Percentiles rank a stretch among this genome's conserved stretches.
Evolutionary conservation across 1,284 basidiomycete species (phyloP).

Genomic region (Rhizoctonia solani): DNA sequence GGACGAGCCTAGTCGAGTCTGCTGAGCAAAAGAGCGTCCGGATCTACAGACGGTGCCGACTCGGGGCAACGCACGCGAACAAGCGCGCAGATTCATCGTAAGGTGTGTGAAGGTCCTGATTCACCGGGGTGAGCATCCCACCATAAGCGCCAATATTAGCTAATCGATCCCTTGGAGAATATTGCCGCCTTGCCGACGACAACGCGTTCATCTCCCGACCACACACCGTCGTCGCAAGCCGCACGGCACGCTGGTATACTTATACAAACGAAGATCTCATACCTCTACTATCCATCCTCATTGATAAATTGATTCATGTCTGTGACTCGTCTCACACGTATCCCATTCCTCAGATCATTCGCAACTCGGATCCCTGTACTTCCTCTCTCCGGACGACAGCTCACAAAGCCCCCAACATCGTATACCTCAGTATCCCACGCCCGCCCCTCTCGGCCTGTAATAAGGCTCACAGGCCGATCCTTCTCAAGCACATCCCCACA

Average conservation of each 20-base stretch:
- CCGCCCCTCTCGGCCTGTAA: conserved; percentile 1
- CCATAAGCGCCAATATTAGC: conserved; percentile 20
- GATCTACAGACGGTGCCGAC: conserved; percentile 6
- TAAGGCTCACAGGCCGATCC: conserved; percentile 21
- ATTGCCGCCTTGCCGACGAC: conserved; percentile 21
- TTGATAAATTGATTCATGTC: neutral
- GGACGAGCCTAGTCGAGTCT: conserved; percentile 6
- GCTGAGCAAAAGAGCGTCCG: neutral
- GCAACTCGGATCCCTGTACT: conserved; percentile 48
- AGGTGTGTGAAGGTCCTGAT: conserved; percentile 14
- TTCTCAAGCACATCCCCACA: conserved; percentile 26
- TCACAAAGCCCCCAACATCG: conserved; percentile 21
- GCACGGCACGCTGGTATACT: conserved; percentile 26
- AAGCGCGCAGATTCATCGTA: conserved; percentile 28
- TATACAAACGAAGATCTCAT: conserved; percentile 1
- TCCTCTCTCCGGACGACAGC: conserved; percentile 44
- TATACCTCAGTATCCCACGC: conserved; percentile 6
- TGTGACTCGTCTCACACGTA: conserved; percentile 14
- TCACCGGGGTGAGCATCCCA: neutral
- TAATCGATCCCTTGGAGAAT: neutral
- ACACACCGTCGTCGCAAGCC: neutral
- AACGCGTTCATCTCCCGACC: conserved; percentile 21
- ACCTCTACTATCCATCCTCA: neutral
- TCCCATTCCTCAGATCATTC: conserved; percentile 35
- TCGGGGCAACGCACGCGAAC: conserved; percentile 24